A percentile compares a stretch with the other conserved stretches of the same genome.
Evolutionary conservation across 192 early-diverging fungal species (phyloP).

Genomic region (Funneliformis geosporum): DNA sequence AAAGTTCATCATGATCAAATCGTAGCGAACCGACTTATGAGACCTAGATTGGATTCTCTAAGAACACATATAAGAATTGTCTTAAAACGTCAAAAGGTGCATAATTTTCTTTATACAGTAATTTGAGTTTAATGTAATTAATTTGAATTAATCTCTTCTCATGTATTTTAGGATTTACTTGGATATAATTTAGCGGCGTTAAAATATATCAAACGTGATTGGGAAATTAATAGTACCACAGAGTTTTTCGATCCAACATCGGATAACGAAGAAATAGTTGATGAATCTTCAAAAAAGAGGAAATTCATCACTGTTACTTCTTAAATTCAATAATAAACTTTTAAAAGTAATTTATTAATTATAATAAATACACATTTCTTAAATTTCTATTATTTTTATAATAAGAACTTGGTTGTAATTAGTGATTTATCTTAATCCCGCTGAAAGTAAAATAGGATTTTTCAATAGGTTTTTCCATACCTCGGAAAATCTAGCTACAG

Average conservation of each 20-base stretch:
- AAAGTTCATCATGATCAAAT: constrained; percentile 90
- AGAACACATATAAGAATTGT: constrained; percentile 61
- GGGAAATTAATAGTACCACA: constrained; percentile 69
- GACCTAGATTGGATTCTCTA: constrained; percentile 72
- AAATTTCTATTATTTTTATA: too few species aligned
- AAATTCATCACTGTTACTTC: constrained; percentile 64
- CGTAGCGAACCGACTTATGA: constrained; percentile 76
- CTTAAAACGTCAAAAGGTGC: constrained; percentile 66
- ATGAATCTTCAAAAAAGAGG: constrained; percentile 67
- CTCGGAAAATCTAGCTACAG: constrained; percentile 87
- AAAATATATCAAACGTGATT: constrained; percentile 72
- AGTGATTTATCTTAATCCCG: constrained; percentile 53
- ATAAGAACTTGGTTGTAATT: too few species aligned
- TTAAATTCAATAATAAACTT: neutral
- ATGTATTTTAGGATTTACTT: constrained; percentile 62
- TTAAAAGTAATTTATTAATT: neutral
- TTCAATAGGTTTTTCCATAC: constrained; percentile 87
- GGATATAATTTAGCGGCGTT: constrained; percentile 92
- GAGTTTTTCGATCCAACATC: constrained; percentile 72
- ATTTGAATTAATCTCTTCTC: neutral
- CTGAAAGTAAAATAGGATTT: constrained; percentile 76
- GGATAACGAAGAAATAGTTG: constrained; percentile 51
- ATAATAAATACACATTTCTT: too few species aligned
- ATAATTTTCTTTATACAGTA: neutral
- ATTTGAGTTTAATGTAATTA: neutral